Base-by-base conservation (phyloP, 2,329 filamentous ascomycete genomes). In the Penicillium sp. region DNA sequence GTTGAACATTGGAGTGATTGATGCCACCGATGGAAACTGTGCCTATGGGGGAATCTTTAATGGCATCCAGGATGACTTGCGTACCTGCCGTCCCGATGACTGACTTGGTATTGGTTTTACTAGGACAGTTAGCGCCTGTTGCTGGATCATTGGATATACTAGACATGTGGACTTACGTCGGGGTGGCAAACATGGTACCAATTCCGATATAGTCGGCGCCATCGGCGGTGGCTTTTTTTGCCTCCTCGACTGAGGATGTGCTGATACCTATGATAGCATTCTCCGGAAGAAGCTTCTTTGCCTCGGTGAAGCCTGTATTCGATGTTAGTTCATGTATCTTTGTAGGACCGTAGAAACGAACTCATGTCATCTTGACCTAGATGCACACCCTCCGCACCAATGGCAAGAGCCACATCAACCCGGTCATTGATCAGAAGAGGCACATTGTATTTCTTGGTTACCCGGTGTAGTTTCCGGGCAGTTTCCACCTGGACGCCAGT, bases 311-410 rank as follows among this genome's bases (percentile, higher is more conserved):
- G 27, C 35, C 50, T 55, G 34, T 16, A 46, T 34, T 21, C 2
- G 3, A 23, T 4, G 32, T 56, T 8, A 56, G 23, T 32, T 41
- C 25, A 46, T 39, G 38, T 15, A 38, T 40, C 21, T 31, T 18
- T 44, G 50, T 39, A n/a, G 37, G 44, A 46, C 27, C 35, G 23
- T 25, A 35, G 18, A 7, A 25, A 72, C 80, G 62, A 72, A 89
- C 87, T 80, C 79, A 96, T 87, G 72, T 97, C 93, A 81, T 97
- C 92, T 77, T 97, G 93, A 7, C 94, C 94, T 47, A 97, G 83
- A 72, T 97, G 94, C 9, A 96, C 91, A 44, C 94, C 94, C 76
- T 97, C 93, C 54, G 90, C 94, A 13, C 86, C 89, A 41, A 92
- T 83, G 15, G 91, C 91, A 18, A 91, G 80, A 9, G 91, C 92